Evolutionary conservation across 129 eudicot genomes (phyloP).

Genomic region (Heracleum sosnowskyi): DNA sequence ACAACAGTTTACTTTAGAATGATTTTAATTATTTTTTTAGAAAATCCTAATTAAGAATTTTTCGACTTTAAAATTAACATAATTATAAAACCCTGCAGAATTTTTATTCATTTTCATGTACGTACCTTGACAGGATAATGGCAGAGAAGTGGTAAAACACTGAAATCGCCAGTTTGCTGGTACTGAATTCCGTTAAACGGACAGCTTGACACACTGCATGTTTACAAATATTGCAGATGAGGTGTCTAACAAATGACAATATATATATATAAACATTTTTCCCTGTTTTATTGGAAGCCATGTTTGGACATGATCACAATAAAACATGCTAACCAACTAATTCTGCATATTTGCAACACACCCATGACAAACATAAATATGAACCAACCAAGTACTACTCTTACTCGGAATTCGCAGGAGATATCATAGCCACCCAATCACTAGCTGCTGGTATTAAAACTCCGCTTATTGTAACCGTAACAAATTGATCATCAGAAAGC

Average conservation of each 20-base stretch:
- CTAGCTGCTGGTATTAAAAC: constrained; percentile 42
- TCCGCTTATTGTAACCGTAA: constrained; percentile 62
- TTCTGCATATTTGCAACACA: too few relatives aligned
- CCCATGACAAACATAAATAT: too few relatives aligned
- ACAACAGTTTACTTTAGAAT: too few relatives aligned
- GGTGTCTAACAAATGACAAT: too few relatives aligned
- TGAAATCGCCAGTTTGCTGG: constrained; percentile 69
- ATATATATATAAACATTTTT: too few relatives aligned
- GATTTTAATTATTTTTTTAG: too few relatives aligned
- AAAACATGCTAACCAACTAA: too few relatives aligned
- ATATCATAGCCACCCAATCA: constrained; percentile 89
- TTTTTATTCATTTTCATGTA: too few relatives aligned
- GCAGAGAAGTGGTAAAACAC: constrained; percentile 81
- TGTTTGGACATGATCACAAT: not conserved
- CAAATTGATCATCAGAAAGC: constrained; percentile 54
- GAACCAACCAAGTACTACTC: constrained; percentile 15
- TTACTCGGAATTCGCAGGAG: constrained; percentile 73
- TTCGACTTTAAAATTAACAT: too few relatives aligned
- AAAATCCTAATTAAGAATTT: too few relatives aligned
- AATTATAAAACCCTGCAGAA: too few relatives aligned
- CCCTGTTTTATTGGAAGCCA: not conserved
- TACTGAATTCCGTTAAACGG: constrained; percentile 38
- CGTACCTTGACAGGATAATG: constrained; percentile 94
- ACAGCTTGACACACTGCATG: constrained; percentile 54
- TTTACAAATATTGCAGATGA: too few relatives aligned